Base-by-base conservation (phyloP, 495 filamentous ascomycete species). In the Penicillium angulare region DNA sequence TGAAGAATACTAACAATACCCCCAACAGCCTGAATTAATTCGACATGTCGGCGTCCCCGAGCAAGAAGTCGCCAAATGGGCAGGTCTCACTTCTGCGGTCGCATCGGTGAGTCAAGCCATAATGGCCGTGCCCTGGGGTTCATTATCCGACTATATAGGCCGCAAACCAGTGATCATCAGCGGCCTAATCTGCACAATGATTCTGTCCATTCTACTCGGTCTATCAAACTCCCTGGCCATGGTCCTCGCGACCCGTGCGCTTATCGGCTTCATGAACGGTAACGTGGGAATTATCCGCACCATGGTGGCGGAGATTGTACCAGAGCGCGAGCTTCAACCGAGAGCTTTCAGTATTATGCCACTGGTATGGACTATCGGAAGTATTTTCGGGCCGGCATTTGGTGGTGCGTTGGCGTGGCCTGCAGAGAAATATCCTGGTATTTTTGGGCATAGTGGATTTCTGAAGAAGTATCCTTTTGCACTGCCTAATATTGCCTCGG, bases 341-440 rank as follows among this genome's bases (percentile, higher is more conserved):
- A 75, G 80, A 29, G 90, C 88, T 1, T 92, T 92, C 64, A 87
- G 84, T 42, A 77, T 93, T 51, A 95, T 96, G 89, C 88, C 89
- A 15, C 66, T 95, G 8, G 83, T 83, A 24, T 90, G 88, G 86
- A 86, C 82, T 8, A 77, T 91, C 42, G 90, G 90, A 1, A 86
- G 81, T 34, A 87, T 96, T n/a, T 84, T 97, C 62, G 92, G 92
- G 0, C 92, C 92, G 2, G 82, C 85, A 2, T 86, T 97, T 58
- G 92, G 92, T 20, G 92, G 92, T 2, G 83, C 86, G 32, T 82
- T 97, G 46, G 87, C 90, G 7, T 83, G 87, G 45, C 92, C 92
- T 2, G 81, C 84, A 1, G 70, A 75, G 33, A 83, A 87, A 35
- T 79, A 88, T 57, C 88, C 88, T 3, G 69, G 67, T 10, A 45